Evolutionary conservation across 306 rosid species (phyloP), one percentile per base, ranked within the genome.

Genomic region (Casuarina cunninghamiana): DNA sequence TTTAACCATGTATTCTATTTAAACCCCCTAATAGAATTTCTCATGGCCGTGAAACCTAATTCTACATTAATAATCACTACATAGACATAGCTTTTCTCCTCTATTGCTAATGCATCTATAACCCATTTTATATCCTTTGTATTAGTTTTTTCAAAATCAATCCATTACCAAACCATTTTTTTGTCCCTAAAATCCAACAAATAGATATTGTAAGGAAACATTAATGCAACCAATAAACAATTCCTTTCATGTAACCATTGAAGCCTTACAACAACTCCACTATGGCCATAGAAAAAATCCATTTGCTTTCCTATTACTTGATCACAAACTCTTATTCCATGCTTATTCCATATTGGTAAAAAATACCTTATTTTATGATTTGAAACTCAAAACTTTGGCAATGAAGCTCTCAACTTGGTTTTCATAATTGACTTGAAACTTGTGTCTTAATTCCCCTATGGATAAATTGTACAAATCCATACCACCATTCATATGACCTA

Each of bases 291-390:
- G 82, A 89, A 89, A 67, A 95, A 95, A 84, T 95, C 99, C 38
- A 86, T 77, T 53, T 90, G 96, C 77, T 87, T 87, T 4, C 97
- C 99, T 3, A 93, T 91, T 1, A 88, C 83, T 69, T 90, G 97
- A 71, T 95, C 99, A 97, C 99, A 95, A 81, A 91, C 97, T 2
- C 97, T 97, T 75, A 93, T 86, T 2, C 99, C 99, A 71, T 95
- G 86, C 71, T 95, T 97, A 63, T 93, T 91, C 97, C 71, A 88
- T 93, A 63, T 97, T 93, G 54, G 96, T 93, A 0, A 97, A 89
- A 78, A 89, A 95, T 32, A 95, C 81, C 84, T 89, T 91, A 21
- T 75, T 82, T 82, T 87, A 96, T 2, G 90, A 71, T 77, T 96
- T 89, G 65, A 93, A 93, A 68, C 97, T 88, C 83, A 93, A 80